phyloP scores from a whole-genome alignment of 2,329 filamentous ascomycete species.

The Pyrenochaeta sp. region DNA sequence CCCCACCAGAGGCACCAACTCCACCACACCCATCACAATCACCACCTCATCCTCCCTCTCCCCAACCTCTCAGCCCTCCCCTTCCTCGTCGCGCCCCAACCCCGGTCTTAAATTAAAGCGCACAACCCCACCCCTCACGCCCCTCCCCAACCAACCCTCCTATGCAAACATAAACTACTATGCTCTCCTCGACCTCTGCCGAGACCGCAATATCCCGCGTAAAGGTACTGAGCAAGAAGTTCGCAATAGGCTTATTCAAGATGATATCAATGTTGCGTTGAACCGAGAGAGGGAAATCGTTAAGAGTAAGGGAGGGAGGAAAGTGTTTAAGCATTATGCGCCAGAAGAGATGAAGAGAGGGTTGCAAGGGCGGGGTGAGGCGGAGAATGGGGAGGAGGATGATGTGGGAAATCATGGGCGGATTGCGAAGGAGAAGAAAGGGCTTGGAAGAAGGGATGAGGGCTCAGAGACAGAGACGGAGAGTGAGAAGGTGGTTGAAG shows the following conservation, averaged over 20 bases:
- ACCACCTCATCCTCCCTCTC: not conserved
- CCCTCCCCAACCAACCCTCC: conserved; percentile 6
- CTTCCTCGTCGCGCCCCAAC: too few relatives aligned
- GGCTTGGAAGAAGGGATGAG: not conserved
- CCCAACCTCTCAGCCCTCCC: not conserved
- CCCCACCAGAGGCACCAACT: not conserved
- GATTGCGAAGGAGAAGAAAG: not conserved
- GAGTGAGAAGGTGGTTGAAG: not conserved
- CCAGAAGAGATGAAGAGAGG: not conserved
- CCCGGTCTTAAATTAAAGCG: too few relatives aligned
- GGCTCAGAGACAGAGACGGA: not conserved
- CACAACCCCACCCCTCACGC: not conserved
- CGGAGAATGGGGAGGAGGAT: not conserved
- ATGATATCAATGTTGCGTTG: conserved; percentile 23
- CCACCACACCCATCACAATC: not conserved
- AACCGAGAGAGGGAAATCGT: conserved; percentile 12
- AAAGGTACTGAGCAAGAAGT: conserved; percentile 15
- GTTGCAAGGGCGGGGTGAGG: not conserved
- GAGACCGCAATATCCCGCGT: conserved; percentile 20
- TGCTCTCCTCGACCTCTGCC: conserved; percentile 24
- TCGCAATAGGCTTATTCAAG: conserved; percentile 26
- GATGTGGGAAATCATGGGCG: not conserved
- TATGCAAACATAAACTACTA: conserved; percentile 26
- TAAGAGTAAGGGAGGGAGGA: conserved; percentile 1
- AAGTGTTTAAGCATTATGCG: not conserved